Evolutionary conservation across 306 rosid genomes (phyloP), one percentile per base, ranked within the genome.

Genomic region (Dryas drummondii): DNA sequence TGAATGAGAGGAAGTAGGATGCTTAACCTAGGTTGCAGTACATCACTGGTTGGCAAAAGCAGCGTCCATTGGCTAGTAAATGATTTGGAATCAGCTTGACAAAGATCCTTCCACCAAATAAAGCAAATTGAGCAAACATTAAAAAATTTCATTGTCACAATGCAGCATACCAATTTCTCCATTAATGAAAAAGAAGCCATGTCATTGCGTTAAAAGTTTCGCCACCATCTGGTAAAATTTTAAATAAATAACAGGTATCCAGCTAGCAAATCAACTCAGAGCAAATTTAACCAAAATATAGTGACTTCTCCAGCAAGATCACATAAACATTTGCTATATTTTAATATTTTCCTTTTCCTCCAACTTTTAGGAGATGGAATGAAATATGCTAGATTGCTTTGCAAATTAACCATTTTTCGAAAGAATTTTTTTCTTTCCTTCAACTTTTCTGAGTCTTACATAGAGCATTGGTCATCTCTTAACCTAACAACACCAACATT

Each of bases 31-130:
- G 87, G 90, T 71, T 89, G 93, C 17, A 94, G 85, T 58, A 84
- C 97, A 81, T 94, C 97, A 78, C 86, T 80, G 62, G 93, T 86
- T 57, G 99, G 99, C 81, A 94, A 84, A 77, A 94, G 93, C 82
- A 91, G 73, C 71, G 90, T 83, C 97, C 99, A 94, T 76, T 92
- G 99, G 71, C 85, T 76, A 53, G 93, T 91, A 80, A 91, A 89
- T 73, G 91, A 84, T 84, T 87, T 92, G 65, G 89, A 87, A 86
- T 94, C 99, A 47, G 87, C 94, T 84, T 86, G 97, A 84, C 96
- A 92, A 78, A 94, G 97, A 82, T 92, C 99, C 98, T 94, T 82
- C 73, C 73, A 71, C 76, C 83, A 79, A 73, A 65, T 42, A 22
- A 41, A 70, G 67, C n/a, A 46, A 53, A 58, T 27, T 4, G 50